A percentile compares a stretch with the other conserved stretches of the same genome.
These are phyloP conservation scores for Phytophthora sp. DNA, from an alignment of 352 stramenopile genomes.

Conservation along the genomic window DNA sequence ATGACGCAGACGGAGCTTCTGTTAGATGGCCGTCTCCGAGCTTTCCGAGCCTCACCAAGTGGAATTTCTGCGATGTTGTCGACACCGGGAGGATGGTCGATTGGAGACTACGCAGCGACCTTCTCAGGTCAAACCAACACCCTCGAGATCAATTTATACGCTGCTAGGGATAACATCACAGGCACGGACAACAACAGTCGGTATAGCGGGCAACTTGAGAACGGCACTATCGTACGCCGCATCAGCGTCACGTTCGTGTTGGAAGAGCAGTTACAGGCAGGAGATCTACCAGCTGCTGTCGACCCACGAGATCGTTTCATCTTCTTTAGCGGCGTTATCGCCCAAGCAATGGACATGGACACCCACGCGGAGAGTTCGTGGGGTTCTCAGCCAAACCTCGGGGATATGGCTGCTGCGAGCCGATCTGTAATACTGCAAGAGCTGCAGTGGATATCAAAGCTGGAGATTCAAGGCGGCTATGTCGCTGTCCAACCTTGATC, in stretches of 20 bases:
- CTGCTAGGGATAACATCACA: neutral
- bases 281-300: neutral
- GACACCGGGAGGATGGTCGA: neutral
- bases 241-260: slow-evolving; percentile 14
- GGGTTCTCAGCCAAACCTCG: slow-evolving; percentile 1
- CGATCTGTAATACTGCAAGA: slow-evolving; percentile 10
- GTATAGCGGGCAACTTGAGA: neutral
- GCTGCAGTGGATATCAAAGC: slow-evolving; percentile 11
- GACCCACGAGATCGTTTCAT: slow-evolving; percentile 6
- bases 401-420: neutral
- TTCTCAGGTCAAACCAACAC: neutral
- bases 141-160: neutral
- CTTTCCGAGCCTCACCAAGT: slow-evolving; percentile 4
- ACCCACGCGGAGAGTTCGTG: neutral
- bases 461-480: slow-evolving; percentile 21
- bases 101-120: neutral
- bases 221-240: neutral
- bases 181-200: neutral
- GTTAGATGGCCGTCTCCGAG: neutral
- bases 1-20: neutral
- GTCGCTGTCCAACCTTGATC: slow-evolving; percentile 2
- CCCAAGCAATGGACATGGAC: neutral
- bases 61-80: neutral
- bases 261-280: neutral
- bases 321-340: slow-evolving; percentile 12